phyloP scores from a whole-genome alignment of 768 basidiomycete species.

The Tylopilus balloui region DNA sequence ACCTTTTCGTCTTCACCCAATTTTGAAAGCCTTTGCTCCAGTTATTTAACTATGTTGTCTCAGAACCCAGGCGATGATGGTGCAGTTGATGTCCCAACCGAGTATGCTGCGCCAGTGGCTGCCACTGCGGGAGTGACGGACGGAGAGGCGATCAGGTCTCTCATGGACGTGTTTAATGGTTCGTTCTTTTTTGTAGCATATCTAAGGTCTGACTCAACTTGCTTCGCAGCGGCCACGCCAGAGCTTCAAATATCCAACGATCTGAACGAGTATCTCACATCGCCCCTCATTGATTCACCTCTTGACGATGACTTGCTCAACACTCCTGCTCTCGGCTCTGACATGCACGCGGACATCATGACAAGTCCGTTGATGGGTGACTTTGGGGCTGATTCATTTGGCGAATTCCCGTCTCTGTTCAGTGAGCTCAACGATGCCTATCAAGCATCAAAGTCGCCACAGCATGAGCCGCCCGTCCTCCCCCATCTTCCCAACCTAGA shows the following conservation, averaged over 20 bases:
- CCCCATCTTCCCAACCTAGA: conserved; percentile 29
- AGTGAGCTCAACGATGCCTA: conserved; percentile 17
- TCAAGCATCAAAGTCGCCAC: conserved; percentile 12
- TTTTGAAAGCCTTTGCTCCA: conserved; percentile 45
- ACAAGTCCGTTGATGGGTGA: conserved; percentile 41
- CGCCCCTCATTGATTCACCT: conserved; percentile 46
- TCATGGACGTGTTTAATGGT: conserved; percentile 41
- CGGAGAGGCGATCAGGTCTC: conserved; percentile 33
- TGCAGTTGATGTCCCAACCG: conserved; percentile 30
- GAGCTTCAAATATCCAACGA: conserved; percentile 35
- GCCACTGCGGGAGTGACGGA: conserved; percentile 21
- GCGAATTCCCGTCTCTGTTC: conserved; percentile 33
- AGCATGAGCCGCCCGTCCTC: conserved; percentile 4
- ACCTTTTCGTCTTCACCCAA: conserved; percentile 34
- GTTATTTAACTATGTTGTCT: conserved; percentile 68
- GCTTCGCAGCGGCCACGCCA: conserved; percentile 31
- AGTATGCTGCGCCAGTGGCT: conserved; percentile 26
- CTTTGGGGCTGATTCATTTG: conserved; percentile 31
- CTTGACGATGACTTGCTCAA: conserved; percentile 42
- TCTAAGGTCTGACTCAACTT: not conserved
- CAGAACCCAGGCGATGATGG: conserved; percentile 42
- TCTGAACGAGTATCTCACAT: conserved; percentile 43
- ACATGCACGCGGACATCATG: conserved; percentile 36
- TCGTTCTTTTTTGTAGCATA: not conserved
- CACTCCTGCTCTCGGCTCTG: conserved; percentile 39